Base-by-base conservation (phyloP, 768 basidiomycete species). In the Amanita pallidorosea region DNA sequence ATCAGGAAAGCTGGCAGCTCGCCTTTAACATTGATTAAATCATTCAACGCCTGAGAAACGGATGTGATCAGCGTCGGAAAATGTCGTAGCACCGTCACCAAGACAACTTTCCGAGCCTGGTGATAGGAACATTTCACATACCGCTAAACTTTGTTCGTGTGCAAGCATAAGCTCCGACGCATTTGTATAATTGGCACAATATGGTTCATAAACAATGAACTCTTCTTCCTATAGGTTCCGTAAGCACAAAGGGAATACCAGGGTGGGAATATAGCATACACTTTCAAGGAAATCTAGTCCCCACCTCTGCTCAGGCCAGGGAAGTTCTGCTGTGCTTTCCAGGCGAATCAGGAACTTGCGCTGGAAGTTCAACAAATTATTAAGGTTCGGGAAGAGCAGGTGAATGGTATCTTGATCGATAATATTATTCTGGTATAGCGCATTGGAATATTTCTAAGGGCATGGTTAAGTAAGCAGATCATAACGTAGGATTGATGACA, bases 1-100 rank as follows among this genome's bases (percentile, higher is more conserved):
- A 98, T 98, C 54, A 98, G 80, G 70, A 98, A 95, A 7, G 91
- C 92, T 53, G 90, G 88, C 29, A 99, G 75, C 61, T 99, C 96
- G 62, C 87, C 85, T 64, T 88, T 88, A 60, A 85, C 84, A 58
- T 91, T 88, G 68, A 94, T 88, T 72, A 90, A 72, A 66, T 83
- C 77, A 69, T 87, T 86, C 61, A 88, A 73, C 54, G 80, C 77
- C 88, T 91, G 61, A 64, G 63, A 44, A n/a, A 27, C 61, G 48
- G 70, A 45, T 69, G 70, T 70, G 64, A 66, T 76, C 56, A 72
- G 68, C 54, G 61, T 56, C 57, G 60, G 65, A 58, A 55, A 49
- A 47, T 57, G 45, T 49, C 67, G 51, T 54, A 41, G 37, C 33
- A 42, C 69, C 63, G 67, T 63, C 65, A 67, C 58, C 67, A 57